Base-by-base conservation (phyloP, 371 early-diverging fungal genomes). In the Apophysomyces ossiformis region DNA sequence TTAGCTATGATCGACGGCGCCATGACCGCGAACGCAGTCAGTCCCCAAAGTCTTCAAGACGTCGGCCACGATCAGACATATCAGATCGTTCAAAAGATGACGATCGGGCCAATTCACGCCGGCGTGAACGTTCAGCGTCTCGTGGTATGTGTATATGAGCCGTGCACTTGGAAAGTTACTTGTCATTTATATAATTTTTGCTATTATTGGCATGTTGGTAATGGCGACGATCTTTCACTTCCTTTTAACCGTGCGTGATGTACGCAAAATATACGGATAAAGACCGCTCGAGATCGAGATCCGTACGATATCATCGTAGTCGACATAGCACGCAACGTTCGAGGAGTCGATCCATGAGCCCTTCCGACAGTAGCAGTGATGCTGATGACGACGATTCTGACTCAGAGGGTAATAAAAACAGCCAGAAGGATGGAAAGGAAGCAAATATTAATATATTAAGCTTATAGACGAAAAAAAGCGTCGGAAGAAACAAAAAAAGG, bases 401-500 rank as follows among this genome's bases (percentile, higher is more conserved):
- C 26, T 65, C 66, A 13, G 66, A 65, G 47, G 66, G 66, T 65
- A 54, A 8, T 26, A 21, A 5, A 16, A 36, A 39, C 18, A 21
- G 11, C 7, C 21, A 11, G n/a, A 47, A 47, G 5, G 41, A 7
- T 59, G n/a, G 15, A 7, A 38, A 43, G 32, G 39, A 35, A 26
- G 16, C 26, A 7, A 36, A 6, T 18, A 18, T 11, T 57, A 56
- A 18, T 6, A 32, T 32, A 35, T 54, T 11, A 38, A 32, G 1
- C 11, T 5, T 9, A 50, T 50, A 60, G 64, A 57, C 15, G 60
- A 68, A 41, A 60, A 60, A 60, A 63, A 46, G 56, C 57, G 64
- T 41, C 57, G 45, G 12, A 68, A 68, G 60, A 45, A 58, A 11
- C 64, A 60, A 32, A 69, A 64, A 16, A 65, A 69, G 57, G 47